phyloP scores from a whole-genome alignment of 192 early-diverging fungal species.

The Backusella liffmaniae region DNA sequence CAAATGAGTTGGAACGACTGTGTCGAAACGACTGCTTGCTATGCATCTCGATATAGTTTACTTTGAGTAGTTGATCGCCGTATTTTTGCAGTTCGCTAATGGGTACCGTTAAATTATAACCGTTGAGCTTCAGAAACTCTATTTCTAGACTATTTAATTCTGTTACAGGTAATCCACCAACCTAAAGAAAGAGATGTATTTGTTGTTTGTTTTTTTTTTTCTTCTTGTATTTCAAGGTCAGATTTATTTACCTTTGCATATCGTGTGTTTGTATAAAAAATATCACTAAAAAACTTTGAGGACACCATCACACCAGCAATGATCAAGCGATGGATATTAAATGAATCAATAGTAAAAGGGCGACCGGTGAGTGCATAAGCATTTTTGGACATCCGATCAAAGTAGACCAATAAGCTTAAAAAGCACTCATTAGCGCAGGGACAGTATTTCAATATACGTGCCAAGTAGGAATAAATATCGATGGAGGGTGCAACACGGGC shows the following conservation, averaged over 20 bases:
- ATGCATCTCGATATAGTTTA: slow-evolving; percentile 43
- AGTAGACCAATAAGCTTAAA: slow-evolving; percentile 82
- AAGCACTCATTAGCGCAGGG: slow-evolving; percentile 93
- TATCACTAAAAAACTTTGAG: slow-evolving; percentile 88
- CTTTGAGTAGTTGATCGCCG: slow-evolving; percentile 73
- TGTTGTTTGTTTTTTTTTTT: slow-evolving; percentile 1
- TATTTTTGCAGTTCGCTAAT: slow-evolving; percentile 80
- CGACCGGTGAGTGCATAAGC: slow-evolving; percentile 55
- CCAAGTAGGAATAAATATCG: slow-evolving; percentile 80
- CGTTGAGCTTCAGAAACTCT: slow-evolving; percentile 83
- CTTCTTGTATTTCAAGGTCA: background rate
- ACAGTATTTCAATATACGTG: slow-evolving; percentile 91
- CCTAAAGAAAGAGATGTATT: slow-evolving; percentile 33
- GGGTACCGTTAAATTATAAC: slow-evolving; percentile 79
- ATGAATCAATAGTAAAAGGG: slow-evolving; percentile 81
- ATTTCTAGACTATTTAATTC: slow-evolving; percentile 93
- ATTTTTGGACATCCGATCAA: slow-evolving; percentile 81
- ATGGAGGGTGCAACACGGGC: slow-evolving; percentile 90
- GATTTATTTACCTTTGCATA: slow-evolving; percentile 63
- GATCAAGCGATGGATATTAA: slow-evolving; percentile 89
- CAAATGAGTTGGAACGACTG: slow-evolving; percentile 22
- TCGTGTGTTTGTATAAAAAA: slow-evolving; percentile 93
- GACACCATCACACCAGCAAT: slow-evolving; percentile 88
- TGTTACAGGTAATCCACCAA: slow-evolving; percentile 84
- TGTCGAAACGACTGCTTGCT: slow-evolving; percentile 2